Conservation (phyloP, 192 early-diverging fungal genomes). For the Obelidium mucronatum region DNA sequence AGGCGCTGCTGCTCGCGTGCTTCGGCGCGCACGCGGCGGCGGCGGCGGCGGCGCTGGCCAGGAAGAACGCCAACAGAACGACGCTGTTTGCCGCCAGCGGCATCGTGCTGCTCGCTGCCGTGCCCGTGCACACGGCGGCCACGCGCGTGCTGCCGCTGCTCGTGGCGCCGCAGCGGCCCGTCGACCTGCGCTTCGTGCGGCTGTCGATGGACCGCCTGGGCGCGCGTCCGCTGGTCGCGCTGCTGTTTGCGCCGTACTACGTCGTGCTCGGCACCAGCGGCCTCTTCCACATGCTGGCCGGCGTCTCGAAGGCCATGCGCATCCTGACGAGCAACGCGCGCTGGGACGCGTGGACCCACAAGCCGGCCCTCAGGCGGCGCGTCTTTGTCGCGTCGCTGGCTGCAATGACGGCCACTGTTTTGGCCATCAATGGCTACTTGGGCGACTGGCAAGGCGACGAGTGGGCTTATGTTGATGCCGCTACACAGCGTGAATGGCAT, state of each 20-base stretch:
- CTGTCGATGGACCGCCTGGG: background rate
- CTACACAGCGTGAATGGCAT: background rate
- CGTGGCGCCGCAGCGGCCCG: background rate
- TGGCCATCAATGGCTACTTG: background rate
- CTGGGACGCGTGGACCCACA: background rate
- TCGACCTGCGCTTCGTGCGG: background rate
- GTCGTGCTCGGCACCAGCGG: background rate
- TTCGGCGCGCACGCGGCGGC: background rate
- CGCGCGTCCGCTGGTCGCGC: background rate
- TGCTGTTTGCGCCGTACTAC: background rate
- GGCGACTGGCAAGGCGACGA: background rate
- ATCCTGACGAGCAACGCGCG: background rate
- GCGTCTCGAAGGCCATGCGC: background rate
- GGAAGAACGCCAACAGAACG: background rate
- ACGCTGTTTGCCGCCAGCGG: background rate
- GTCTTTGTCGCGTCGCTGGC: background rate
- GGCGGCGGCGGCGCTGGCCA: background rate
- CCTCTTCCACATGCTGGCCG: background rate
- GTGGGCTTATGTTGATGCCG: background rate
- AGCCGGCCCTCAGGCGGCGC: background rate
- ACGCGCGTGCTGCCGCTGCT: background rate
- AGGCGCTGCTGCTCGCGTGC: background rate
- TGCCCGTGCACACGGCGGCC: background rate
- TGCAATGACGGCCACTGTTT: background rate
- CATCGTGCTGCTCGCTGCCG: background rate